Percentiles rank a stretch among this genome's conserved stretches.
phyloP scores from a whole-genome alignment of 2,329 filamentous ascomycete species.

The Fusarium irregulare region DNA sequence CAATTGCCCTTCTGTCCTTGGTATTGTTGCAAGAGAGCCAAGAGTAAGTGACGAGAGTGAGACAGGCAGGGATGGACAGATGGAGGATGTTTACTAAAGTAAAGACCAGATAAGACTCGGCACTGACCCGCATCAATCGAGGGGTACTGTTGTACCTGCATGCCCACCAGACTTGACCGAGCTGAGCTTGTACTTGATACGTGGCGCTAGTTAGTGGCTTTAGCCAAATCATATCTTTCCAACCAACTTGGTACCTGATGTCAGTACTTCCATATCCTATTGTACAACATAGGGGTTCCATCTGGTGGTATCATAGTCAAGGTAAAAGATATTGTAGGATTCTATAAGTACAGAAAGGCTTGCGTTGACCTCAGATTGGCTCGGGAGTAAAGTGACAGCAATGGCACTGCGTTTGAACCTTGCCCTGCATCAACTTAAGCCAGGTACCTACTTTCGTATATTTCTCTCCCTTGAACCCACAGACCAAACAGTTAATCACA shows the following conservation, averaged over 20 bases:
- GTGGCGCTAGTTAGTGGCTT: conserved; percentile 6
- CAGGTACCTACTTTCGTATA: neutral
- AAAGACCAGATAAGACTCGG: conserved; percentile 5
- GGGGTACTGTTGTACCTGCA: conserved; percentile 22
- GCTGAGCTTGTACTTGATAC: conserved; percentile 20
- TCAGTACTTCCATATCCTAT: neutral
- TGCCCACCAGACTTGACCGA: neutral
- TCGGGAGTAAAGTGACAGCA: neutral
- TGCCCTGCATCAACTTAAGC: neutral
- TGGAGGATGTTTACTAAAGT: neutral
- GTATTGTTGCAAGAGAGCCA: conserved; percentile 36
- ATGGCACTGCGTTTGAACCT: neutral
- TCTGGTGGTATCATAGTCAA: neutral
- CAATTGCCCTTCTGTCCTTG: conserved; percentile 2
- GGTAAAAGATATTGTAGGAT: neutral
- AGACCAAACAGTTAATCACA: neutral
- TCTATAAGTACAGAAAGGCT: neutral
- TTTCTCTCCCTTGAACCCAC: conserved; percentile 10
- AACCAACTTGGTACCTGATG: neutral
- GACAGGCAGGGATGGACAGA: conserved; percentile 1
- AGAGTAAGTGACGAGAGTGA: neutral
- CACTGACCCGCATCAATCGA: conserved; percentile 7
- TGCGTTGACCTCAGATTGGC: neutral
- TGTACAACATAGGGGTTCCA: neutral
- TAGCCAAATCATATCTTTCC: conserved; percentile 5